Evolutionary conservation across 805 yeast species (phyloP), one percentile per base, ranked within the genome.

Genomic region (Candida rishiriensis): DNA sequence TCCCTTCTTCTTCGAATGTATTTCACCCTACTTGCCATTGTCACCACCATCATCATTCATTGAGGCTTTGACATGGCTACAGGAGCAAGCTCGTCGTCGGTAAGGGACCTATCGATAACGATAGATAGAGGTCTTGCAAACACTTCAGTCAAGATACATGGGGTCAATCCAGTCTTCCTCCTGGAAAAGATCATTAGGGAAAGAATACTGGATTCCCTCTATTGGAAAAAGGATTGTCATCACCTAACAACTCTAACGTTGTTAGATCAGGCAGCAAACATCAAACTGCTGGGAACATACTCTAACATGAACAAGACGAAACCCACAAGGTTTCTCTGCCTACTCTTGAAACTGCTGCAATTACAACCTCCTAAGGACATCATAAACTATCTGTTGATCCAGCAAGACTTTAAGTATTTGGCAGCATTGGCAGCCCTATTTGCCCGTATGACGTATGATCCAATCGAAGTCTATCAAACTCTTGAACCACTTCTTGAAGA

Each of bases 341-440:
- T 95, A 37, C 61, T 88, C 30, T 78, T 88, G 56, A 80, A 91
- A 50, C 60, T 91, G 46, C 69, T 90, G 4, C 95, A 91, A 61
- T 63, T 93, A 14, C 79, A 79, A 49, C 97, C 97, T 0, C 54
- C 72, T 1, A 55, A 57, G 10, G 85, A 79, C 4, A 77, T 87
- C 4, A 57, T 86, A 2, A 57, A 66, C 14, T 73, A 79, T 42
- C 73, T 77, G 49, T 64, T 84, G 11, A 61, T 61, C 2, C 93
- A 90, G 53, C 65, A 70, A 40, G 79, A 83, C 43, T 90, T 90
- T 73, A 87, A 88, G 62, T 89, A 88, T 56, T 63, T 88, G 39
- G 78, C 85, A 1, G 83, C 86, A 1, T 59, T 91, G 43, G 77
- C 81, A 1, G 71, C 90, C 29, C 56, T 85, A n/a, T 90, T 86